phyloP scores from a whole-genome alignment of 257 asterid genomes.

The Mentha longifolia region DNA sequence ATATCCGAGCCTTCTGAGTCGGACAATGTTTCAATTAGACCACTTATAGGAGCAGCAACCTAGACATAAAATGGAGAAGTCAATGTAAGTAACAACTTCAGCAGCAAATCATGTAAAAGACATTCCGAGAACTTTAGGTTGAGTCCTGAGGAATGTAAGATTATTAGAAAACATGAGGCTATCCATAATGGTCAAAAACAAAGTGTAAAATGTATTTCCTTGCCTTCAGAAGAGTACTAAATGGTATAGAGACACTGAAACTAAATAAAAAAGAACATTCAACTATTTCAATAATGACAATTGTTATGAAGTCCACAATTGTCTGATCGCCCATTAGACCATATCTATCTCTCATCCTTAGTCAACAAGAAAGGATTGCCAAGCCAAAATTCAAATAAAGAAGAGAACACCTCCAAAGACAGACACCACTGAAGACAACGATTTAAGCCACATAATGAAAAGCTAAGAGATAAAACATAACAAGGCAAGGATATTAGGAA shows the following conservation, averaged over 20 bases:
- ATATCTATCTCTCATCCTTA: background rate
- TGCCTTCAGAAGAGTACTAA: constrained; percentile 13
- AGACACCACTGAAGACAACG: background rate
- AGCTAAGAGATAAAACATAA: background rate
- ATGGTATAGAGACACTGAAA: constrained; percentile 5
- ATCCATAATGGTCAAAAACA: background rate
- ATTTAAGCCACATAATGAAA: background rate
- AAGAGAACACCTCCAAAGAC: background rate
- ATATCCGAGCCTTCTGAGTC: constrained; percentile 78
- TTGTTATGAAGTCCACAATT: background rate
- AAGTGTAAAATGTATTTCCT: background rate
- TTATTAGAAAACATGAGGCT: constrained; percentile 16
- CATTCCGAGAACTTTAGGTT: background rate
- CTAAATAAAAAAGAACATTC: constrained; percentile 4
- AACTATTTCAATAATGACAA: background rate
- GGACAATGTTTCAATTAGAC: constrained; percentile 70
- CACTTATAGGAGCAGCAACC: constrained; percentile 76
- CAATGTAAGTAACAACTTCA: constrained; percentile 23
- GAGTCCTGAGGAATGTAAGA: constrained; percentile 9
- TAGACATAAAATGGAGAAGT: constrained; percentile 41
- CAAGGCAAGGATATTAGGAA: background rate
- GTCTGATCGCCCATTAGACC: constrained; percentile 3
- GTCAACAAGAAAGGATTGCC: constrained; percentile 15
- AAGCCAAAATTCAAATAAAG: constrained; percentile 6
- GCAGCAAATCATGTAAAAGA: constrained; percentile 17